A percentile compares a stretch with the other conserved stretches of the same genome.
These are phyloP conservation scores for Moricandia arvensis DNA, from an alignment of 345 rosid genomes.

Conservation along the genomic window DNA sequence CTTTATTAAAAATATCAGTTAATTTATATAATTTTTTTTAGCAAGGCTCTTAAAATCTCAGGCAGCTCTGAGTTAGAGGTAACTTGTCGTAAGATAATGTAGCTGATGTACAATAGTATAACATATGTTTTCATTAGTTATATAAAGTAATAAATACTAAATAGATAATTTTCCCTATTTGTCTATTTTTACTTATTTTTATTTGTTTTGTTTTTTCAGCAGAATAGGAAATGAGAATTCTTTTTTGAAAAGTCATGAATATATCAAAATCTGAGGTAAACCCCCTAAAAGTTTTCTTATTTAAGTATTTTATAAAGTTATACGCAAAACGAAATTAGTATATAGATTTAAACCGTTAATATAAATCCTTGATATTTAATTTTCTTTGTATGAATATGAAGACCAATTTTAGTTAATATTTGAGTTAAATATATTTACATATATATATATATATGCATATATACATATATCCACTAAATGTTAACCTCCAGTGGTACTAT, in stretches of 20 bases:
- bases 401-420: not conserved
- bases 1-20: too few relatives aligned
- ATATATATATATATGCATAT: not conserved
- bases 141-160: not conserved
- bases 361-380: not conserved
- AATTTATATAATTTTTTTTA: too few relatives aligned
- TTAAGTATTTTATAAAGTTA: not conserved
- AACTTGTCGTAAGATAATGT: not conserved
- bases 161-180: not conserved
- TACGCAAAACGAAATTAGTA: not conserved
- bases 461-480: not conserved
- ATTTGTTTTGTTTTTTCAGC: not conserved
- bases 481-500: not conserved
- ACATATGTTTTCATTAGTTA: not conserved
- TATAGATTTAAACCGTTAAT: not conserved
- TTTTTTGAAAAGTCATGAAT: too few relatives aligned
- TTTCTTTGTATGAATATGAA: not conserved
- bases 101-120: not conserved
- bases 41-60: too few relatives aligned
- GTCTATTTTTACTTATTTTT: not conserved
- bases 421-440: not conserved
- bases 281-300: not conserved
- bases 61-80: not conserved
- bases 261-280: not conserved
- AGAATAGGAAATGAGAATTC: not conserved